Evolutionary conservation across 108 stramenopile species (phyloP), one percentile per base, ranked within the genome.

Genomic region (Skeletonema grethae): DNA sequence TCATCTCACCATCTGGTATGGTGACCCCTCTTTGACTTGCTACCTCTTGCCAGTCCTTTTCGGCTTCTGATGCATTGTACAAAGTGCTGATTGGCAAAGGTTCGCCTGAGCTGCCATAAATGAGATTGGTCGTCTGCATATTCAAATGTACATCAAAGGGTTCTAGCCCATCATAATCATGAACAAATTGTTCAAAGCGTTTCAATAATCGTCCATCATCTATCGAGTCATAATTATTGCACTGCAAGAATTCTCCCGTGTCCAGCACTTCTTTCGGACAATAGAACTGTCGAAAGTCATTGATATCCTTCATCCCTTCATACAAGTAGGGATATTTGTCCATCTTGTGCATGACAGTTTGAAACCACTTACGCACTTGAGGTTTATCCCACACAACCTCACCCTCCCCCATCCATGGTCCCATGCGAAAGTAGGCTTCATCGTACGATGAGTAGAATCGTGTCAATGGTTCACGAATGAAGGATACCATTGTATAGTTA

Each of bases 61-160:
- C 64, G 12, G 80, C 73, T 5, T 70, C 73, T 2, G 69, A 65
- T 24, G 80, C 62, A 70, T 81, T 81, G 73, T 81, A 81, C 8
- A 81, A 36, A 36, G 38, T 16, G 1, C 69, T 65, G 10, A 81
- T 41, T 48, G 80, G 80, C 18, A 81, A 45, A 4, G 80, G 80
- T 61, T 69, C 63, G 9, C 80, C 80, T 5, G 50, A 57, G 0
- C 39, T 38, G 8, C 36, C 66, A 32, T 60, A 30, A 29, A 74
- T 73, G 1, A 81, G 64, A 50, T 69, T 73, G 63, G 80, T 16
- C 25, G 72, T 56, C 46, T 81, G 80, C 16, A 74, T 68, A 22
- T 67, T 74, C 48, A 81, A 64, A 66, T 81, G 80, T 29, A 69
- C 48, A 72, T 81, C 80, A 28, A 81, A 70, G 39, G 80, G 80